Conservation (phyloP, 192 early-diverging fungal genomes). For the Coemansia sp. region DNA sequence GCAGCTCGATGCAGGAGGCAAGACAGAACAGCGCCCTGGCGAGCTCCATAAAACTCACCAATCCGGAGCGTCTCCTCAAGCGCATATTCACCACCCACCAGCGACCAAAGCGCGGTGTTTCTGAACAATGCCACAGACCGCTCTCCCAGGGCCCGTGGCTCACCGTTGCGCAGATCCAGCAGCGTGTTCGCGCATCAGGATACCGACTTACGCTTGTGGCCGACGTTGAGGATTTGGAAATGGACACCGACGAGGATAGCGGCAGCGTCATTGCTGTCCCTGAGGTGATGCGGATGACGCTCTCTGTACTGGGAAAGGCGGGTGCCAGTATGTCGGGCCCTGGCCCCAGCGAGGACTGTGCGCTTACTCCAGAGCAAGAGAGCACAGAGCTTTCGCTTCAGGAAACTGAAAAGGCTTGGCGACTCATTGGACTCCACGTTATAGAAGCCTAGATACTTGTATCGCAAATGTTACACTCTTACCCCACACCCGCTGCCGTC, state of each 20-base stretch:
- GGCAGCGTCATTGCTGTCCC: conserved; percentile 50
- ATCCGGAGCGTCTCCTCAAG: conserved; percentile 48
- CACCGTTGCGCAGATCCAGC: conserved; percentile 48
- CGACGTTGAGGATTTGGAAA: conserved; percentile 41
- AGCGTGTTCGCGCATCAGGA: conserved; percentile 50
- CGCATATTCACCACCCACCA: conserved; percentile 53
- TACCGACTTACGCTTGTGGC: conserved; percentile 45
- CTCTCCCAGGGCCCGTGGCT: conserved; percentile 18
- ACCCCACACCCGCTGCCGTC: neutral
- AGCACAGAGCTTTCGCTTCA: conserved; percentile 35
- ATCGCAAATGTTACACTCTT: neutral
- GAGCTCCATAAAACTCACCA: conserved; percentile 18
- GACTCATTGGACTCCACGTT: conserved; percentile 48
- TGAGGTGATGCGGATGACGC: conserved; percentile 52
- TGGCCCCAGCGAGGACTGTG: conserved; percentile 27
- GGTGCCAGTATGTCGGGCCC: conserved; percentile 14
- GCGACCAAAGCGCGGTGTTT: conserved; percentile 25
- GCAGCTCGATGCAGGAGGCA: conserved; percentile 26
- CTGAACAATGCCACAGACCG: neutral
- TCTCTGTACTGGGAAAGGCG: conserved; percentile 47
- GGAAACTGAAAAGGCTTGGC: conserved; percentile 46
- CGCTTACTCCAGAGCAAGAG: conserved; percentile 44
- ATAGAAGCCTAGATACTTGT: conserved; percentile 22
- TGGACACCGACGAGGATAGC: conserved; percentile 49
- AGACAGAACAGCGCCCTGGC: neutral